phyloP scores from a whole-genome alignment of 495 filamentous ascomycete species.

The Hypoxylon subgilvum region DNA sequence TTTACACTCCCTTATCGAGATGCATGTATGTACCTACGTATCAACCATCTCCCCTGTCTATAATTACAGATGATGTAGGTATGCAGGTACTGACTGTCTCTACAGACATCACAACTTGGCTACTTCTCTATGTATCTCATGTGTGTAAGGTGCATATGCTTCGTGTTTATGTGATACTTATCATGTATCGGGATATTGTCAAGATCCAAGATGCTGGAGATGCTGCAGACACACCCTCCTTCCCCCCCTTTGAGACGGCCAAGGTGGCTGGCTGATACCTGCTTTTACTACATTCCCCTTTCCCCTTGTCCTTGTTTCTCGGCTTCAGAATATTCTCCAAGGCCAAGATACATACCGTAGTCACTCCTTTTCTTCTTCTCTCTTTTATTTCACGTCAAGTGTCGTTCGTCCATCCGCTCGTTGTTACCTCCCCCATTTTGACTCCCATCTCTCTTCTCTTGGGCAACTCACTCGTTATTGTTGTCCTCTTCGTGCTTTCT shows the following conservation, averaged over 20 bases:
- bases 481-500: slow-evolving; percentile 40
- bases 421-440: slow-evolving; percentile 12
- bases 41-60: slow-evolving; percentile 6
- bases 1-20: no score
- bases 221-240: slow-evolving; percentile 33
- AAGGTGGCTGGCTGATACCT: slow-evolving; percentile 19
- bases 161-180: slow-evolving; percentile 17
- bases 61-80: neutral
- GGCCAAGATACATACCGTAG: slow-evolving; percentile 19
- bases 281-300: slow-evolving; percentile 16
- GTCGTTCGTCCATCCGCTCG: slow-evolving; percentile 16
- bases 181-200: no score
- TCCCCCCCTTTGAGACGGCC: slow-evolving; percentile 12
- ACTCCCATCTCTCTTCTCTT: slow-evolving; percentile 40
- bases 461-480: slow-evolving; percentile 50
- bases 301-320: slow-evolving; percentile 29
- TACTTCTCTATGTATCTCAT: no score
- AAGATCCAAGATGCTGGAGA: slow-evolving; percentile 14
- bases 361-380: slow-evolving; percentile 24
- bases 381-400: slow-evolving; percentile 27
- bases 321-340: slow-evolving; percentile 16
- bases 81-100: no score
- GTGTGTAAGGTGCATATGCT: neutral
- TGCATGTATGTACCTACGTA: no score
- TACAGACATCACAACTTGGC: no score